Evolutionary conservation across 2,329 filamentous ascomycete species (phyloP), one percentile per base, ranked within the genome.

Genomic region (Tothia fuscella): DNA sequence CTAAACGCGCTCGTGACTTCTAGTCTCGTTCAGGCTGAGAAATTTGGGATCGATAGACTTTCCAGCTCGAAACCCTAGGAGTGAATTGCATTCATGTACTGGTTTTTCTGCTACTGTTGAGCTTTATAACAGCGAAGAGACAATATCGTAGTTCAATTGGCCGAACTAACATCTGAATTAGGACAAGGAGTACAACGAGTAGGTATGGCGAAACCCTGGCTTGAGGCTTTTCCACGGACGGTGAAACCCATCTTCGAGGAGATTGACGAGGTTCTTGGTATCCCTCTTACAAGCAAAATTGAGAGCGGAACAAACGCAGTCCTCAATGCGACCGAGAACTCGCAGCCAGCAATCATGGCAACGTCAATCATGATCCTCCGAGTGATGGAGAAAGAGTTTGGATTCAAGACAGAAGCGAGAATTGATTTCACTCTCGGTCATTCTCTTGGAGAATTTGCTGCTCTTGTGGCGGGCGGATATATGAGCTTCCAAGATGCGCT

Each of bases 281-380:
- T 80, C 54, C 78, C 79, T 48, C 72, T 96, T 44, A 87, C 84
- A 29, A 68, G 71, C 20, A 71, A 89, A 45, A 94, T 95, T 51
- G 77, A 80, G 46, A 68, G 83, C 21, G 88, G 89, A 0, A 83
- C 89, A 2, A 84, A 82, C 51, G 77, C 76, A 43, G 64, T 71
- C 39, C 75, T 96, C 43, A 93, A 84, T 30, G 74, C 76, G 44
- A 95, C 89, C 4, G 76, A 82, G 49, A 88, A 93, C 57, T 83
- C 89, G 3, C 89, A 96, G 61, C 89, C 89, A 2, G 88, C 89
- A 52, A 94, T 95, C 60, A 93, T 96, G 86, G 85, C 87, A 12
- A 91, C 86, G 3, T 93, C 85, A 21, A 79, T 95, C 55, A 73
- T 94, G 45, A 93, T 95, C 55, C 71, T 95, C 42, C 80, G 84